These are phyloP conservation scores for Artemisia tridentata DNA, from an alignment of 129 eudicot genomes.

Conservation along the genomic window DNA sequence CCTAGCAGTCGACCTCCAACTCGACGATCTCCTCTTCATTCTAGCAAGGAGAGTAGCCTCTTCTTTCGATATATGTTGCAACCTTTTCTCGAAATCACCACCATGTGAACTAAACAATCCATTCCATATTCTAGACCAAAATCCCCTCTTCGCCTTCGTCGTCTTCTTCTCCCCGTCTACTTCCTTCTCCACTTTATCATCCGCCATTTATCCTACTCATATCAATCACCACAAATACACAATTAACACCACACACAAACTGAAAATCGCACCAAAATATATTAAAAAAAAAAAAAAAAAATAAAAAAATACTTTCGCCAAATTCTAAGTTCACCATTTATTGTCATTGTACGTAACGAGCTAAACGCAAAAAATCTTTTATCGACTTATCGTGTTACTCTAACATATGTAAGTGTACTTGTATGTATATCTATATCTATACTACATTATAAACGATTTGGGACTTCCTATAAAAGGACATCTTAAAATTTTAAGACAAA, in stretches of 20 bases:
- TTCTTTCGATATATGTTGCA: slow-evolving; percentile 72
- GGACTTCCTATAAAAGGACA: no score
- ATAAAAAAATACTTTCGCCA: no score
- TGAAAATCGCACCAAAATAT: no score
- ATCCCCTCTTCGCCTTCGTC: slow-evolving; percentile 42
- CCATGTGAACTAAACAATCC: slow-evolving; percentile 58
- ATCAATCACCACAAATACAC: slow-evolving; percentile 3
- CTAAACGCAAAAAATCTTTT: no score
- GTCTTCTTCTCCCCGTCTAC: slow-evolving; percentile 33
- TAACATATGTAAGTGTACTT: no score
- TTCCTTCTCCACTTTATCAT: slow-evolving; percentile 35
- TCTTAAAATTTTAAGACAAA: no score
- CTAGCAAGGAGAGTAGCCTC: slow-evolving; percentile 70
- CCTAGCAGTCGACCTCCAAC: slow-evolving; percentile 55
- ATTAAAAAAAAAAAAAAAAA: no score
- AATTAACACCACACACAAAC: not conserved
- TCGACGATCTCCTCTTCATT: slow-evolving; percentile 60
- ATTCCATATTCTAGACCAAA: slow-evolving; percentile 72
- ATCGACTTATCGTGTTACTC: no score
- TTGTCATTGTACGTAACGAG: no score
- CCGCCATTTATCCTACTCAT: slow-evolving; percentile 32
- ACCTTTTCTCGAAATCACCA: slow-evolving; percentile 79
- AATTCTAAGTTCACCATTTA: no score
- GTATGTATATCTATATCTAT: no score
- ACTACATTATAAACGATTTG: no score